phyloP scores from a whole-genome alignment of 106 monocot species.

The Dendrobium officinale region DNA sequence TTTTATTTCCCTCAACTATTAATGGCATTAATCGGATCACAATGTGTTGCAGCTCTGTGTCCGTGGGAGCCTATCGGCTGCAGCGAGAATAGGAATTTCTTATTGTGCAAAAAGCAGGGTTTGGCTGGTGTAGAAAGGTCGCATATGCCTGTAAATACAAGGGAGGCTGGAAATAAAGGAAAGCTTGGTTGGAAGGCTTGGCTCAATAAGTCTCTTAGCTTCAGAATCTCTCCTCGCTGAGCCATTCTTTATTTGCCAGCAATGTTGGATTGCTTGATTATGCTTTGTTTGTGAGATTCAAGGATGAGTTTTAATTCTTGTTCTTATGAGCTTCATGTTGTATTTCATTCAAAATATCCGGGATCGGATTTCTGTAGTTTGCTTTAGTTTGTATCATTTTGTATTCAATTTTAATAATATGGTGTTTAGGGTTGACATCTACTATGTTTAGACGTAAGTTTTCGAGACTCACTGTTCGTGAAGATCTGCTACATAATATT shows the following conservation, averaged over 20 bases:
- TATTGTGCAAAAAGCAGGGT: conserved; percentile 20
- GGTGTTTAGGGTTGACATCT: not conserved
- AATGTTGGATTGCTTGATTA: not conserved
- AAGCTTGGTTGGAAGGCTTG: not conserved
- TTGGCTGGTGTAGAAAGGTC: not conserved
- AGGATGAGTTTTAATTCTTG: not conserved
- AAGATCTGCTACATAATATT: too few relatives aligned
- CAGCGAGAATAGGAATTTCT: conserved; percentile 14
- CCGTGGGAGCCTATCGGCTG: conserved; percentile 11
- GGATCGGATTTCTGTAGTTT: not conserved
- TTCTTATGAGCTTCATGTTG: not conserved
- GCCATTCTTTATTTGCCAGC: not conserved
- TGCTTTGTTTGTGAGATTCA: not conserved
- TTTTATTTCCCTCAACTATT: not conserved
- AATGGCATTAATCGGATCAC: not conserved
- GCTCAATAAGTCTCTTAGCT: conserved; percentile 7
- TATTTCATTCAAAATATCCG: not conserved
- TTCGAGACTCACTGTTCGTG: too few relatives aligned
- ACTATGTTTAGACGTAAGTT: too few relatives aligned
- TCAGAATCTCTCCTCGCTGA: conserved; percentile 2
- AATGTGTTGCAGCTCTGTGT: not conserved
- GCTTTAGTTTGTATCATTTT: not conserved
- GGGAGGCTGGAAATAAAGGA: not conserved
- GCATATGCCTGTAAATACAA: too few relatives aligned
- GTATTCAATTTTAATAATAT: not conserved